These are phyloP conservation scores for Kappamyces sp. DNA, from an alignment of 192 early-diverging fungal species.

Conservation along the genomic window DNA sequence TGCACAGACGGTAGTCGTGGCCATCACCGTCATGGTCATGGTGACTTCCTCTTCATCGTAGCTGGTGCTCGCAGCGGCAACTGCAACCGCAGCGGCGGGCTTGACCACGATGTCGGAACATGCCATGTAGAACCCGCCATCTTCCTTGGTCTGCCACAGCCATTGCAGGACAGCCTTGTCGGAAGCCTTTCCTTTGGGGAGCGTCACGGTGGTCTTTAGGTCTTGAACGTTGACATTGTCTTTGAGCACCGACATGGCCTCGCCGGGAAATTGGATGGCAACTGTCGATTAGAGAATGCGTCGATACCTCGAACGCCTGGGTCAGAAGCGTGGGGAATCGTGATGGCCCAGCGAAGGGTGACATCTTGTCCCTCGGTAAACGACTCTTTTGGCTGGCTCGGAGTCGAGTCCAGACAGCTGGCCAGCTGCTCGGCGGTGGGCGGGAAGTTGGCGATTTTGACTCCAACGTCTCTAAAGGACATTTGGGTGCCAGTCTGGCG, in stretches of 20 bases:
- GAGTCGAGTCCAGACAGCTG: conserved; percentile 19
- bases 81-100: conserved; percentile 6
- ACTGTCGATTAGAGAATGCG: neutral
- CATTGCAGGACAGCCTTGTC: conserved; percentile 36
- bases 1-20: too few species aligned
- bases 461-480: conserved; percentile 1
- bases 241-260: conserved; percentile 22
- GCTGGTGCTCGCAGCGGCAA: neutral
- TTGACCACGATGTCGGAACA: conserved; percentile 34
- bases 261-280: conserved; percentile 23
- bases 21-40: too few species aligned
- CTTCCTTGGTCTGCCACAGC: conserved; percentile 38
- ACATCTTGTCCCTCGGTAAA: conserved; percentile 26
- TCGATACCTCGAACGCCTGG: conserved; percentile 25
- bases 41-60: too few species aligned
- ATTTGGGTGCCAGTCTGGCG: neutral
- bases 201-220: conserved; percentile 15
- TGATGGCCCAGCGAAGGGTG: conserved; percentile 27
- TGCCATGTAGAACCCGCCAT: conserved; percentile 46
- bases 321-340: conserved; percentile 27
- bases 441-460: conserved; percentile 35
- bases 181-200: conserved; percentile 30
- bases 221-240: conserved; percentile 27
- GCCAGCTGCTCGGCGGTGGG: conserved; percentile 28
- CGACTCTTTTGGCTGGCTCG: conserved; percentile 17